phyloP scores from a whole-genome alignment of 208 protist species.

The Kentomonas sorsogonicus region DNA sequence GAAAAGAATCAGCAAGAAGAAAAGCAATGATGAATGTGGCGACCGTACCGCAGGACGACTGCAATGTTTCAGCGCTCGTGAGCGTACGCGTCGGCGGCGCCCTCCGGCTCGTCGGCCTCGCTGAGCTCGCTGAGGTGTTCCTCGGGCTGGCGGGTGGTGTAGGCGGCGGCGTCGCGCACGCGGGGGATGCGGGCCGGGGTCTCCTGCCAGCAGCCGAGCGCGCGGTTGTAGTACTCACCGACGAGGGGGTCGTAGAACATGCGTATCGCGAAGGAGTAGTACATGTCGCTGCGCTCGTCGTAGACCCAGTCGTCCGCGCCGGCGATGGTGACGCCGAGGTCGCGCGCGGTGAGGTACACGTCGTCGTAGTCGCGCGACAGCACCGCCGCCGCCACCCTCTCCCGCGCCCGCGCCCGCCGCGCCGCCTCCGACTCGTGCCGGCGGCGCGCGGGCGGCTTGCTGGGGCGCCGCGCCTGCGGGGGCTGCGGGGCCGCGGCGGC shows the following conservation, averaged over 20 bases:
- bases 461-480: not conserved
- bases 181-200: constrained; percentile 31
- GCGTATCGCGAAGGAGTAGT: constrained; percentile 65
- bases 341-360: constrained; percentile 40
- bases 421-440: too few species aligned
- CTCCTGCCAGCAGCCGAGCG: constrained; percentile 61
- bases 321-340: constrained; percentile 61
- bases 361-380: constrained; percentile 27
- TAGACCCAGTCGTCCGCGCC: constrained; percentile 81
- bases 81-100: not conserved
- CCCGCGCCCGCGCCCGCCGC: constrained; percentile 1
- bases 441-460: too few species aligned
- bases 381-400: constrained; percentile 17
- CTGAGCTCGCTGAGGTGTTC: not conserved
- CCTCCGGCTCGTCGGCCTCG: constrained; percentile 2
- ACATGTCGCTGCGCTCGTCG: constrained; percentile 76
- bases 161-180: constrained; percentile 26
- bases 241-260: constrained; percentile 82
- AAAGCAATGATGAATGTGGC: too few species aligned
- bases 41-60: too few species aligned
- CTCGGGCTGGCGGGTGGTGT: constrained; percentile 8
- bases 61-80: too few species aligned
- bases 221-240: constrained; percentile 63
- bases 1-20: too few species aligned
- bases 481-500: not conserved